phyloP scores from a whole-genome alignment of 2,329 filamentous ascomycete species.

The Penicillium digitatum region DNA sequence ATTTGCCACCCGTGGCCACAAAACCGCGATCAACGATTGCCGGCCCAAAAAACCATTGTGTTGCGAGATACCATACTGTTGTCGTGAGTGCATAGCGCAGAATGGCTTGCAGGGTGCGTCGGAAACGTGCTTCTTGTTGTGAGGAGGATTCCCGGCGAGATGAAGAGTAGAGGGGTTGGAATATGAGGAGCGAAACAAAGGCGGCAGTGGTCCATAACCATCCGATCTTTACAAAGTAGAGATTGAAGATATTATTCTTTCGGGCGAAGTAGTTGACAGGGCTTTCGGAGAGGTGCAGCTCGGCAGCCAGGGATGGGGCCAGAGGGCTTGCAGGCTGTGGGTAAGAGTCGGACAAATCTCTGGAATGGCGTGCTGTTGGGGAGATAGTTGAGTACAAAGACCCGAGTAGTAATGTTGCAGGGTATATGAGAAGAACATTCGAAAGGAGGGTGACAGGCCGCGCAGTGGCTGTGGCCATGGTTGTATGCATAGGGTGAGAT shows the following conservation, averaged over 20 bases:
- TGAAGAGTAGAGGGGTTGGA: constrained; percentile 57
- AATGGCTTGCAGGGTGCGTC: constrained; percentile 55
- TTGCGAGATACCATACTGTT: constrained; percentile 75
- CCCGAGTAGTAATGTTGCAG: constrained; percentile 72
- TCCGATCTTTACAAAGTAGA: constrained; percentile 88
- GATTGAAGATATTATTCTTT: constrained; percentile 89
- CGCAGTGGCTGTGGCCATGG: constrained; percentile 17
- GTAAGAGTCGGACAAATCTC: not conserved
- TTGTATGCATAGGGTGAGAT: not conserved
- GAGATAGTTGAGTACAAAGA: constrained; percentile 76
- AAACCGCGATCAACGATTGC: constrained; percentile 87
- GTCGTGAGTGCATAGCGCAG: constrained; percentile 71
- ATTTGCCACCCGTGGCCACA: constrained; percentile 79
- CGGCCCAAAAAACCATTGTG: constrained; percentile 95
- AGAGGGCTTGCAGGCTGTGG: constrained; percentile 56
- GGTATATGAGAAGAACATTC: constrained; percentile 67
- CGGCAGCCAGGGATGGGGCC: constrained; percentile 29
- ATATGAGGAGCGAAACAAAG: constrained; percentile 65
- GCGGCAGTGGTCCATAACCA: constrained; percentile 86
- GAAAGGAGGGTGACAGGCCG: constrained; percentile 49
- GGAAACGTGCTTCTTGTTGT: constrained; percentile 32
- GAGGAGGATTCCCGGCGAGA: constrained; percentile 34
- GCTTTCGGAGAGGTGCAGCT: constrained; percentile 27
- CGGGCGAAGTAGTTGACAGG: constrained; percentile 74
- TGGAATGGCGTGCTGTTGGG: constrained; percentile 57